Percentiles rank a stretch among this genome's conserved stretches.
phyloP scores from a whole-genome alignment of 257 asterid genomes.

The Scutellaria minor region DNA sequence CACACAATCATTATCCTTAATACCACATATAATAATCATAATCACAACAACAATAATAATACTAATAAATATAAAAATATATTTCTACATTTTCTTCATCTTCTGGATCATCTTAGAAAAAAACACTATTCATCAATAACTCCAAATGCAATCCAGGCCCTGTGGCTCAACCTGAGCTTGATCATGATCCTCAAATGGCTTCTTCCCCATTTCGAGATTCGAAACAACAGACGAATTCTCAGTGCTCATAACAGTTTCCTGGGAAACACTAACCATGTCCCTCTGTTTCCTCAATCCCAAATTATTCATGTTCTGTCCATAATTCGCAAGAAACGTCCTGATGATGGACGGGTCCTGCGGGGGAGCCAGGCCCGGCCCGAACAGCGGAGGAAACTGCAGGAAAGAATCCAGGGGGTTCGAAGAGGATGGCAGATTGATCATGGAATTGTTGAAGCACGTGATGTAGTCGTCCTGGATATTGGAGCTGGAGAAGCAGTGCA shows the following conservation, averaged over 20 bases:
- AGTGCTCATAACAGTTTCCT: slow-evolving; percentile 50
- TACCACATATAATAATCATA: background rate
- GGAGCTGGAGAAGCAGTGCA: slow-evolving; percentile 93
- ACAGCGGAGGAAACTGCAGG: slow-evolving; percentile 41
- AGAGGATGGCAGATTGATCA: slow-evolving; percentile 15
- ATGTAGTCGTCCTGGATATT: slow-evolving; percentile 44
- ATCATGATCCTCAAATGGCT: slow-evolving; percentile 47
- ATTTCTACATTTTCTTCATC: slow-evolving; percentile 8
- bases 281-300: slow-evolving; percentile 44
- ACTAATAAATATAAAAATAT: background rate
- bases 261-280: slow-evolving; percentile 48
- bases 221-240: slow-evolving; percentile 60
- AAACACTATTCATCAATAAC: slow-evolving; percentile 39
- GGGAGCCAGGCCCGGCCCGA: slow-evolving; percentile 43
- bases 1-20: slow-evolving; percentile 34
- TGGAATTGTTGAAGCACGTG: slow-evolving; percentile 36
- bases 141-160: slow-evolving; percentile 70
- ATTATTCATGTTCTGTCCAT: slow-evolving; percentile 40
- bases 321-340: slow-evolving; percentile 44
- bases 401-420: slow-evolving; percentile 44
- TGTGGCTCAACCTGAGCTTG: slow-evolving; percentile 42
- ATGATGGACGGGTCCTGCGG: slow-evolving; percentile 41
- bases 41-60: background rate
- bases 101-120: background rate
- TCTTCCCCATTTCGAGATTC: slow-evolving; percentile 59